These are phyloP conservation scores for Marasmius tenuissimus DNA, from an alignment of 1,284 basidiomycete species.

Conservation along the genomic window DNA sequence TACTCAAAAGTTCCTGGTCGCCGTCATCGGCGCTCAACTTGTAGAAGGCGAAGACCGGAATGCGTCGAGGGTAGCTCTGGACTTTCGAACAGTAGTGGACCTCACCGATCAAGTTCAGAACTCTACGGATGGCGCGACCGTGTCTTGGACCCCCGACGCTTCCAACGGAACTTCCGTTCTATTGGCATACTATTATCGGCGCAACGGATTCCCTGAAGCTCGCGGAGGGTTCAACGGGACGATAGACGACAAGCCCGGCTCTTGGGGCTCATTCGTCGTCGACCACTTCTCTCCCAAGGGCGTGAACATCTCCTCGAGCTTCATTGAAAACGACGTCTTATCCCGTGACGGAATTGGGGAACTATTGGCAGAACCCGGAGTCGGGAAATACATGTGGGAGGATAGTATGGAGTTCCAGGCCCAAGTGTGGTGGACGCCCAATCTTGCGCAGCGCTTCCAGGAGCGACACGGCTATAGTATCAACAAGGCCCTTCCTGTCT, in stretches of 20 bases:
- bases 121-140: background rate
- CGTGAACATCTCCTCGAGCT: slow-evolving; percentile 14
- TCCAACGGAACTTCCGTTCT: slow-evolving; percentile 14
- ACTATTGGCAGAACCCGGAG: slow-evolving; percentile 13
- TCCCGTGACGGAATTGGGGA: slow-evolving; percentile 11
- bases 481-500: slow-evolving; percentile 12
- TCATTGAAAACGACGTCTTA: slow-evolving; percentile 16
- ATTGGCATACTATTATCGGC: slow-evolving; percentile 17
- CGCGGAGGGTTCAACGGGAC: slow-evolving; percentile 14
- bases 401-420: slow-evolving; percentile 19
- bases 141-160: slow-evolving; percentile 9
- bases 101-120: slow-evolving; percentile 13
- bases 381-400: slow-evolving; percentile 20
- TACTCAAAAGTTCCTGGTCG: slow-evolving; percentile 12
- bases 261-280: slow-evolving; percentile 18
- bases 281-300: slow-evolving; percentile 19
- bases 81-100: slow-evolving; percentile 18
- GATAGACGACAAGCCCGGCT: slow-evolving; percentile 12
- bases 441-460: slow-evolving; percentile 13
- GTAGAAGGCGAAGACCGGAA: slow-evolving; percentile 8
- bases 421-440: slow-evolving; percentile 18
- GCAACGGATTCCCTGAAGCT: slow-evolving; percentile 18
- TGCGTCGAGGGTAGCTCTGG: slow-evolving; percentile 10
- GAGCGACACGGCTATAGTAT: slow-evolving; percentile 18
- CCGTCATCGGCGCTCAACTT: slow-evolving; percentile 17